Evolutionary conservation across 2,329 filamentous ascomycete species (phyloP), one percentile per base, ranked within the genome.

Genomic region (Aspergillus brunneoviolaceus): DNA sequence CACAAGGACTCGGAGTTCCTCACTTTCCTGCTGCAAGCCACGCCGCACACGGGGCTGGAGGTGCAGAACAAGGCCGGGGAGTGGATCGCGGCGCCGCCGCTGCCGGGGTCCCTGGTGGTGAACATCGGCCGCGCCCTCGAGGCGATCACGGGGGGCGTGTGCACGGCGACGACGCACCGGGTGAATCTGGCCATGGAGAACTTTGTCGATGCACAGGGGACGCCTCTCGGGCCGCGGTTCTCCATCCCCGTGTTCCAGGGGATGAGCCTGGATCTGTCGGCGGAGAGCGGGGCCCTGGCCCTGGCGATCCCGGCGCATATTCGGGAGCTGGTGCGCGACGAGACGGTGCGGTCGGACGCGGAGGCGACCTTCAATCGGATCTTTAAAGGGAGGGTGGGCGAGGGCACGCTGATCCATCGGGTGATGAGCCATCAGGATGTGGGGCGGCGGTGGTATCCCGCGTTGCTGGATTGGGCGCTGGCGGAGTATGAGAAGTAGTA

Each of bases 1-100:
- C 81, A 83, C 59, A 83, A 81, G 7, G 81, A 83, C 60, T 79
- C 80, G 31, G 76, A 80, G 51, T 80, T 79, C 58, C 79, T 82
- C 59, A 83, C 80, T 1, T 80, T 81, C 57, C 72, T 83, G 2
- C 75, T 77, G 11, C 80, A 82, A 61, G 80, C 79, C 42, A 71
- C 71, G 2, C 71, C 73, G 1, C 74, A 76, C 31, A 76, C 74
- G 4, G 81, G 81, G 0, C 74, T 83, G 0, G 79, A 83, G 60
- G 81, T 82, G 0, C 74, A 82, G 51, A 81, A 78, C 61, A 80
- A 80, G 58, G 66, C 73, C 2, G 80, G 80, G 0, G 69, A 71
- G 10, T 83, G 80, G 81, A 72, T 82, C 23, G 68, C 77, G 19
- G 80, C 77, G 5, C 69, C 73, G 23, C 80, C 80, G 1, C 70